phyloP scores from a whole-genome alignment of 2,329 filamentous ascomycete genomes.

The Fusarium newnesense region DNA sequence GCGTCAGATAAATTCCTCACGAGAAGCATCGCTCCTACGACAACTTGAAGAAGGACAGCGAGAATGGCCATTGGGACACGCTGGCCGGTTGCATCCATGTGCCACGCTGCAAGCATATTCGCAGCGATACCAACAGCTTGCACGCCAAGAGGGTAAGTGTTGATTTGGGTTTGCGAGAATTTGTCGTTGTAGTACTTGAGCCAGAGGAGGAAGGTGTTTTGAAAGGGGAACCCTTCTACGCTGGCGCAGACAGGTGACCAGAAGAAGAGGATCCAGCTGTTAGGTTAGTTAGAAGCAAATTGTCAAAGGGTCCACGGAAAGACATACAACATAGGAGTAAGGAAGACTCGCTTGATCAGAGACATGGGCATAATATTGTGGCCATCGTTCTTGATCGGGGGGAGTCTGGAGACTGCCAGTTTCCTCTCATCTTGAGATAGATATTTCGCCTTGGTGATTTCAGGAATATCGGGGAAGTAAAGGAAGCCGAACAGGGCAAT shows the following conservation, averaged over 20 bases:
- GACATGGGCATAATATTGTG: constrained; percentile 48
- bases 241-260: constrained; percentile 47
- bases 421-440: constrained; percentile 47
- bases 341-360: constrained; percentile 43
- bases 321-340: constrained; percentile 42
- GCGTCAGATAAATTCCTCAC: constrained; percentile 31
- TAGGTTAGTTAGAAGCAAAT: background rate
- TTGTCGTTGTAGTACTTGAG: constrained; percentile 36
- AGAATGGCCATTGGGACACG: constrained; percentile 28
- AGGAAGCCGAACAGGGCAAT: constrained; percentile 38
- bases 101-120: constrained; percentile 35
- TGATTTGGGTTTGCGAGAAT: constrained; percentile 39
- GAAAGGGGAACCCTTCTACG: constrained; percentile 35
- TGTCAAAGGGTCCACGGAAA: accelerated
- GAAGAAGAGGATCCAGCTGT: constrained; percentile 51
- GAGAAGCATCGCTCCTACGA: constrained; percentile 34
- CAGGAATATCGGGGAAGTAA: constrained; percentile 44
- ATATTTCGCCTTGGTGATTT: constrained; percentile 49
- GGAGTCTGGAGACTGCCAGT: constrained; percentile 44
- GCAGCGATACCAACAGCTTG: constrained; percentile 42
- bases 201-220: constrained; percentile 42
- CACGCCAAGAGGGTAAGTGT: constrained; percentile 41
- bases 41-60: constrained; percentile 29
- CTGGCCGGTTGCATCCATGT: constrained; percentile 35
- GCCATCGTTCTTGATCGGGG: constrained; percentile 46